Conservation (phyloP, 192 early-diverging fungal genomes). For the Thamnidium elegans region DNA sequence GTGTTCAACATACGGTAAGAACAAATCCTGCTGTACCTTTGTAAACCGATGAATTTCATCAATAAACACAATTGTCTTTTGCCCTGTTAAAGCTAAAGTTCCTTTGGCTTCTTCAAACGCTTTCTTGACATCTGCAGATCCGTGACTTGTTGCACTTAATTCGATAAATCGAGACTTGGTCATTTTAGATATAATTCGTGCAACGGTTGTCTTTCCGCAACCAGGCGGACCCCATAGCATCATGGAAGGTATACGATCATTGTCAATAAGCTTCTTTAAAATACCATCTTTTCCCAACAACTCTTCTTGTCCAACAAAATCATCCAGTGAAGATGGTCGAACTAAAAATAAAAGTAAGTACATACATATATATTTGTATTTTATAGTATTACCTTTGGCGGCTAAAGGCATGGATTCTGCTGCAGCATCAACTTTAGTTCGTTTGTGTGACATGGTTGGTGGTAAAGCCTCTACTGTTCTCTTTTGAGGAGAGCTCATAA, state of each 20-base stretch:
- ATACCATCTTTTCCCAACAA: conserved; percentile 65
- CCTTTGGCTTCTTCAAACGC: conserved; percentile 69
- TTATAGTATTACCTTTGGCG: conserved; percentile 41
- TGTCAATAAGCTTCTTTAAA: conserved; percentile 61
- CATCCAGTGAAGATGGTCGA: conserved; percentile 55
- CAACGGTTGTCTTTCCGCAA: conserved; percentile 36
- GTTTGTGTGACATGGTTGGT: conserved; percentile 16
- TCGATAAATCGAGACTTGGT: conserved; percentile 50
- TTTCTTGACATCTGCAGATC: conserved; percentile 60
- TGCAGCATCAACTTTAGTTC: conserved; percentile 27
- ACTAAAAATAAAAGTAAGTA: conserved; percentile 21
- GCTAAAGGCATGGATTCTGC: conserved; percentile 55
- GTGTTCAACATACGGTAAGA: conserved; percentile 76
- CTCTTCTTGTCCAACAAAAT: conserved; percentile 72
- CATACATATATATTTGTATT: background rate
- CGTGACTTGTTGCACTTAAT: conserved; percentile 52
- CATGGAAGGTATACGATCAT: conserved; percentile 69
- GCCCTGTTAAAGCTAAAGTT: conserved; percentile 49
- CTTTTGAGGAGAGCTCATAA: too few species aligned
- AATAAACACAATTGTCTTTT: conserved; percentile 73
- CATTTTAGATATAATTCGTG: conserved; percentile 47
- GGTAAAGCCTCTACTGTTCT: too few species aligned
- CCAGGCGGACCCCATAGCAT: conserved; percentile 66
- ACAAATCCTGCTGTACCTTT: conserved; percentile 85
- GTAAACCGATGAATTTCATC: conserved; percentile 93